Base-by-base conservation (phyloP, 2,329 filamentous ascomycete species). In the Helotiales sp. region DNA sequence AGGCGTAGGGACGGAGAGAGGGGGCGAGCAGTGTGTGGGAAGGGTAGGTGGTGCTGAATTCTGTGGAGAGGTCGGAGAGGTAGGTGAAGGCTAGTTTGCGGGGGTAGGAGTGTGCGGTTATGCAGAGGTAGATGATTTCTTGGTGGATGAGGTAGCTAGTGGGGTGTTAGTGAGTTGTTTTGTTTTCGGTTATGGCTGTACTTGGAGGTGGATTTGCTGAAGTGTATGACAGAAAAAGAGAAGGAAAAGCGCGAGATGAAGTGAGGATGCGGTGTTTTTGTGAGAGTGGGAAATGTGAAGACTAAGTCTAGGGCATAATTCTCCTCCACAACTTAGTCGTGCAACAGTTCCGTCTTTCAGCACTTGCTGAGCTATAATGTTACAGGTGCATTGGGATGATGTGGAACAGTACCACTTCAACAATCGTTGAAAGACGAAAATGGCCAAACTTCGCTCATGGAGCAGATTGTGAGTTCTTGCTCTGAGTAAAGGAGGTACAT, bases 11-110 rank as follows among this genome's bases (percentile, higher is more conserved):
- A 26, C 95, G 92, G 72, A 96, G 87, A 37, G 85, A 83, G 0
- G 92, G 88, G 49, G 87, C 88, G 76, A 91, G 88, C 74, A 97
- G 90, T 81, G 96, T 91, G 64, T 85, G 78, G 20, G 87, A 78
- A 57, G 89, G 86, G 84, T 99, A 96, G 65, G 91, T 93, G 72
- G 89, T 94, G 70, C 89, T 89, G 85, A 99, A 99, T 83, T 99
- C 96, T 79, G 88, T 87, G 67, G 92, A 87, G 63, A 99, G 87
- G 83, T 99, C 96, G 75, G 93, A 89, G 69, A 99, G 93, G 86
- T 98, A 99, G 69, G 95, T 97, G 81, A 99, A 97, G 77, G 96
- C 95, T 58, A 99, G 91, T 82, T 99, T 98, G 81, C 96, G 95
- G 66, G 96, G 95, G 84, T 98, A 99, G 65, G 93, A 93, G 66